phyloP scores from a whole-genome alignment of 129 eudicot species.

The Centella asiatica region DNA sequence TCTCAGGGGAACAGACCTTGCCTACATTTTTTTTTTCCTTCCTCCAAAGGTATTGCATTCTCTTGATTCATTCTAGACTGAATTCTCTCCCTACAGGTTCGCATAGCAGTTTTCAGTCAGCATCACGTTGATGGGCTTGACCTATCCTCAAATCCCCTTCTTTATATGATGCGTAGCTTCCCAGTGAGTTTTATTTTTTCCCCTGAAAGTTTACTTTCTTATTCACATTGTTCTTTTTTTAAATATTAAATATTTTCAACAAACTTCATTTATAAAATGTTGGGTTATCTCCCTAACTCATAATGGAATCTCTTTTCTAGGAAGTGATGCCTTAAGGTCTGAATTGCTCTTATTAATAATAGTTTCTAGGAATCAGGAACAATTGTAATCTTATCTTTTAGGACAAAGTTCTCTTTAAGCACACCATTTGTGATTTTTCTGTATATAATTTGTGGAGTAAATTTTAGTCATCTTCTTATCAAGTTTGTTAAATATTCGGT shows the following conservation, averaged over 20 bases:
- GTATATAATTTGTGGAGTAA: too few relatives aligned
- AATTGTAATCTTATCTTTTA: background rate
- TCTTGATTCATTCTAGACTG: slow-evolving; percentile 6
- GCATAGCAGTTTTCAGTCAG: slow-evolving; percentile 98
- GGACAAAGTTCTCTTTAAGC: too few relatives aligned
- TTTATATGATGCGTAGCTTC: slow-evolving; percentile 98
- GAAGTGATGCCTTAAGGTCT: background rate
- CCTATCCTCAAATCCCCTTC: slow-evolving; percentile 94
- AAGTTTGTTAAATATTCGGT: too few relatives aligned
- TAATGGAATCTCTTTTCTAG: background rate
- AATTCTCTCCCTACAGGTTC: slow-evolving; percentile 46
- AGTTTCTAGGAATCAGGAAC: background rate
- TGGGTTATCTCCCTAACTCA: background rate
- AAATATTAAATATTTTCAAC: too few relatives aligned
- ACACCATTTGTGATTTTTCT: too few relatives aligned
- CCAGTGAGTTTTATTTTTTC: slow-evolving; percentile 53
- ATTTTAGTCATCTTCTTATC: too few relatives aligned
- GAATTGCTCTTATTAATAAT: background rate
- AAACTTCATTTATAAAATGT: background rate
- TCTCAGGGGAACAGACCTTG: background rate
- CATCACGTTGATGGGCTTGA: slow-evolving; percentile 97
- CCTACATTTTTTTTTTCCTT: background rate
- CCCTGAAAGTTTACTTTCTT: background rate
- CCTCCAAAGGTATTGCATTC: background rate
- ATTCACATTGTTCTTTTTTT: too few relatives aligned